These are phyloP conservation scores for Agarophyton chilense DNA, from an alignment of 23 red algal genomes.

Conservation along the genomic window DNA sequence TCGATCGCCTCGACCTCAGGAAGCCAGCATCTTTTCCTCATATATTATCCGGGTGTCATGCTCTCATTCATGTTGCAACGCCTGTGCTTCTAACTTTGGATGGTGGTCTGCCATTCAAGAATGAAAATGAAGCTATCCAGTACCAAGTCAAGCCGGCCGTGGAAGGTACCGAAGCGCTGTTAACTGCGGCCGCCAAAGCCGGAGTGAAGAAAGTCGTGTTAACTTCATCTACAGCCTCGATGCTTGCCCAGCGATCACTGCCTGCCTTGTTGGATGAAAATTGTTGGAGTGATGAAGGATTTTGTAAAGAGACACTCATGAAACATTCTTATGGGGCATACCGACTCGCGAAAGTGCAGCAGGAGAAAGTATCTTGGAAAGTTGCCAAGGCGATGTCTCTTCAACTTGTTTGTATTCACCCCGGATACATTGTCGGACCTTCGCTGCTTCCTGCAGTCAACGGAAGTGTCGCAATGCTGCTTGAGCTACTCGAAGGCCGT, in stretches of 20 bases:
- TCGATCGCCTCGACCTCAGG: neutral
- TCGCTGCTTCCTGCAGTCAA: constrained; percentile 16
- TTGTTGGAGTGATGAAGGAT: constrained; percentile 30
- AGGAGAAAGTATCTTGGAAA: constrained; percentile 37
- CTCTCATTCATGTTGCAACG: constrained; percentile 37
- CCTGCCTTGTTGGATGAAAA: neutral
- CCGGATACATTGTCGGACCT: constrained; percentile 4
- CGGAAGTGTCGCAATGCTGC: constrained; percentile 9
- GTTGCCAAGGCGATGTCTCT: constrained; percentile 2
- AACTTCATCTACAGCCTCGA: constrained; percentile 30
- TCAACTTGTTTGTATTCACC: constrained; percentile 23
- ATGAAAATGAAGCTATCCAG: constrained; percentile 16
- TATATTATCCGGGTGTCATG: neutral
- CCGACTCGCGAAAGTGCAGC: constrained; percentile 23
- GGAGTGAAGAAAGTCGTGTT: constrained; percentile 8
- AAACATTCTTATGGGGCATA: constrained; percentile 20
- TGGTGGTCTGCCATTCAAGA: constrained; percentile 13
- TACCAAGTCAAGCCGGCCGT: constrained; percentile 30
- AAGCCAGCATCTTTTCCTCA: constrained; percentile 1
- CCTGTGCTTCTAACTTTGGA: neutral
- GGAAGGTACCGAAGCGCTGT: constrained; percentile 17
- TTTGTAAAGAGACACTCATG: constrained; percentile 6
- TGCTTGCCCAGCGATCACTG: neutral
- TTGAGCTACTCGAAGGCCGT: constrained; percentile 23
- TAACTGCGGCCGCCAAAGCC: constrained; percentile 16